Evolutionary conservation across 192 early-diverging fungal genomes (phyloP).

Genomic region (Mortierella antarctica): DNA sequence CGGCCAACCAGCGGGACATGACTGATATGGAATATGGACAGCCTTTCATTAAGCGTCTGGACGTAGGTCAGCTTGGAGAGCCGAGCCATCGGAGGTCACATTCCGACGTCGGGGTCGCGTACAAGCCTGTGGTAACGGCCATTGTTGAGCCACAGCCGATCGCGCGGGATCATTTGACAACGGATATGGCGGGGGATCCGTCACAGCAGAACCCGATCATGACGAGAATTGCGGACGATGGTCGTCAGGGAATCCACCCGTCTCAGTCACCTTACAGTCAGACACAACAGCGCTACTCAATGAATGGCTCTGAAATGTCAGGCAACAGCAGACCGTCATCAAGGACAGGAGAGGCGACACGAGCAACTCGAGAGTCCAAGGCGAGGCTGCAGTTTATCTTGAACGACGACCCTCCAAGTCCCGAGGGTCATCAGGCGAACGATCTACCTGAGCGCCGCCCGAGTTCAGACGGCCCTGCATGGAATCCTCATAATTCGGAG

Average conservation of each 20-base stretch:
- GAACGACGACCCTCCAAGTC: constrained; percentile 31
- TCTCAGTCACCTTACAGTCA: background rate
- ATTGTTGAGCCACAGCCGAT: constrained; percentile 16
- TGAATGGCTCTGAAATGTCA: constrained; percentile 8
- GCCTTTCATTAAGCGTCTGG: constrained; percentile 24
- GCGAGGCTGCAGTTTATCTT: constrained; percentile 42
- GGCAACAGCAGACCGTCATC: constrained; percentile 1
- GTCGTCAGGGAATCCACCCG: background rate
- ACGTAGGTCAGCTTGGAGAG: constrained; percentile 28
- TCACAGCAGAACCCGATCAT: background rate
- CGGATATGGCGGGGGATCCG: background rate
- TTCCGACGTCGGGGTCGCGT: constrained; percentile 27
- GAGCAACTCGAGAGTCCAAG: constrained; percentile 27
- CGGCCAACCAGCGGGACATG: constrained; percentile 5
- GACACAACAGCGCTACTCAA: background rate
- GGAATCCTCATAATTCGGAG: background rate
- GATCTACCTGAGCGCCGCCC: constrained; percentile 5
- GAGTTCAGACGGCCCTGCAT: constrained; percentile 8
- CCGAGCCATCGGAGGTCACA: constrained; percentile 29
- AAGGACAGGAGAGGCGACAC: background rate
- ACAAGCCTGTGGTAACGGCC: constrained; percentile 9
- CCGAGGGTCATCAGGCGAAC: constrained; percentile 15
- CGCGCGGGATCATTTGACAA: background rate
- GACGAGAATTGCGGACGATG: background rate
- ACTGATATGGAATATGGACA: constrained; percentile 23